A percentile compares a stretch with the other conserved stretches of the same genome.
phyloP scores from a whole-genome alignment of 805 yeast genomes.

The Saturnispora halmiae region DNA sequence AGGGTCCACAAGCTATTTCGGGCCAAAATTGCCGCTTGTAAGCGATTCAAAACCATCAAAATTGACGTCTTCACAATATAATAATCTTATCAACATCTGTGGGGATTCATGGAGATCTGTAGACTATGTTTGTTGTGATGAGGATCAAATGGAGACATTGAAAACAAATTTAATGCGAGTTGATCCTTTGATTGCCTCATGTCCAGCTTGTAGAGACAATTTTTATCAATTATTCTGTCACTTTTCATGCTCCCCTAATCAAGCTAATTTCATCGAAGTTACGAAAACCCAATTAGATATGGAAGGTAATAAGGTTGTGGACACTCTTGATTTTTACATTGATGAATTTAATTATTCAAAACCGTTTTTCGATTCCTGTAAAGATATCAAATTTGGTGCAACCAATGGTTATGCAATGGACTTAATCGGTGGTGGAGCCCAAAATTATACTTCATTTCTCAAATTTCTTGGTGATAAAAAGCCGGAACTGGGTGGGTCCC shows the following conservation, averaged over 20 bases:
- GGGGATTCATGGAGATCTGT: slow-evolving; percentile 55
- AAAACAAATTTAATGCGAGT: slow-evolving; percentile 60
- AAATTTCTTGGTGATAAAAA: slow-evolving; percentile 92
- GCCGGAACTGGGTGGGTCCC: slow-evolving; percentile 90
- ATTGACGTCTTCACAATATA: slow-evolving; percentile 38
- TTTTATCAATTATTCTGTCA: slow-evolving; percentile 77
- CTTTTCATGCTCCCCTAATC: slow-evolving; percentile 85
- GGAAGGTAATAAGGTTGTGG: slow-evolving; percentile 50
- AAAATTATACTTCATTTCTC: slow-evolving; percentile 57
- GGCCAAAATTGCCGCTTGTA: slow-evolving; percentile 73
- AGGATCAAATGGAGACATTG: slow-evolving; percentile 48
- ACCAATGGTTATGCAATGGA: slow-evolving; percentile 97
- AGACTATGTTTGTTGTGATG: slow-evolving; percentile 59
- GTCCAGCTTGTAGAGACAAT: slow-evolving; percentile 89
- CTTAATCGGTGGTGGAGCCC: slow-evolving; percentile 95
- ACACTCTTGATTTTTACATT: slow-evolving; percentile 59
- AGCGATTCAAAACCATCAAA: slow-evolving; percentile 39
- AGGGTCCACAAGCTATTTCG: slow-evolving; percentile 75
- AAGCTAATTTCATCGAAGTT: slow-evolving; percentile 63
- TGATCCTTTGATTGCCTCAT: slow-evolving; percentile 71
- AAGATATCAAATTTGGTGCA: slow-evolving; percentile 82
- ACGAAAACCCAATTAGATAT: slow-evolving; percentile 42
- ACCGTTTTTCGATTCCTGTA: slow-evolving; percentile 72
- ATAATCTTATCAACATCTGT: slow-evolving; percentile 50
- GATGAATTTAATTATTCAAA: slow-evolving; percentile 58